phyloP scores from a whole-genome alignment of 495 filamentous ascomycete species.

The Neurospora intermedia region DNA sequence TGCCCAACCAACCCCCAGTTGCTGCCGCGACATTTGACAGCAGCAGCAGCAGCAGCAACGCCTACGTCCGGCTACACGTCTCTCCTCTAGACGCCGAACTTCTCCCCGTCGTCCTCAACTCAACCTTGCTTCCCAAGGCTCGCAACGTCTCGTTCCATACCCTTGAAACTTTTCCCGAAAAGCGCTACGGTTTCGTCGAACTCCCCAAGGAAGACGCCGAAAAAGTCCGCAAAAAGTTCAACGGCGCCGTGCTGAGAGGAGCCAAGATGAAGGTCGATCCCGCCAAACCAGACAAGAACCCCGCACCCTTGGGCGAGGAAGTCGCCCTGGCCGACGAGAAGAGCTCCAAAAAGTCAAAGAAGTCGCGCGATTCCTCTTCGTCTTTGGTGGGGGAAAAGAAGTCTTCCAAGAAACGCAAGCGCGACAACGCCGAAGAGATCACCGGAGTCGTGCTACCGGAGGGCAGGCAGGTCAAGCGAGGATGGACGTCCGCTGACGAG shows the following conservation, averaged over 20 bases:
- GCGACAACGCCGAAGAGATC: slow-evolving; percentile 39
- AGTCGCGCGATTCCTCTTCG: neutral
- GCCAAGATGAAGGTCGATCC: slow-evolving; percentile 74
- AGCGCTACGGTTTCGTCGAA: slow-evolving; percentile 79
- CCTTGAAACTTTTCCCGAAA: slow-evolving; percentile 79
- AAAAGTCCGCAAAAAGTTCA: slow-evolving; percentile 84
- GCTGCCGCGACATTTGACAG: neutral
- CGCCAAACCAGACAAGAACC: slow-evolving; percentile 47
- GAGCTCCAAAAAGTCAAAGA: slow-evolving; percentile 28
- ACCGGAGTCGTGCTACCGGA: slow-evolving; percentile 62
- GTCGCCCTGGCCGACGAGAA: slow-evolving; percentile 26
- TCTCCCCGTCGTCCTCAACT: slow-evolving; percentile 54
- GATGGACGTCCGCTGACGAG: slow-evolving; percentile 67
- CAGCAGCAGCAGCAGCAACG: neutral
- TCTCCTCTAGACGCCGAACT: slow-evolving; percentile 69
- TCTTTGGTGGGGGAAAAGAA: slow-evolving; percentile 41
- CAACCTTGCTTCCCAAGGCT: slow-evolving; percentile 53
- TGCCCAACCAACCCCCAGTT: neutral
- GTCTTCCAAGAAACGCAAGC: slow-evolving; percentile 42
- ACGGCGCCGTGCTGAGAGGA: slow-evolving; percentile 77
- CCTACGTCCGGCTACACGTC: slow-evolving; percentile 60
- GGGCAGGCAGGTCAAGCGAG: slow-evolving; percentile 71
- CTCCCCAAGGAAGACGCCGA: slow-evolving; percentile 71
- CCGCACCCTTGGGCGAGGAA: slow-evolving; percentile 20
- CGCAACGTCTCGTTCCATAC: slow-evolving; percentile 72